Evolutionary conservation across 2,329 filamentous ascomycete genomes (phyloP).

Genomic region (Verticillium isaacii): DNA sequence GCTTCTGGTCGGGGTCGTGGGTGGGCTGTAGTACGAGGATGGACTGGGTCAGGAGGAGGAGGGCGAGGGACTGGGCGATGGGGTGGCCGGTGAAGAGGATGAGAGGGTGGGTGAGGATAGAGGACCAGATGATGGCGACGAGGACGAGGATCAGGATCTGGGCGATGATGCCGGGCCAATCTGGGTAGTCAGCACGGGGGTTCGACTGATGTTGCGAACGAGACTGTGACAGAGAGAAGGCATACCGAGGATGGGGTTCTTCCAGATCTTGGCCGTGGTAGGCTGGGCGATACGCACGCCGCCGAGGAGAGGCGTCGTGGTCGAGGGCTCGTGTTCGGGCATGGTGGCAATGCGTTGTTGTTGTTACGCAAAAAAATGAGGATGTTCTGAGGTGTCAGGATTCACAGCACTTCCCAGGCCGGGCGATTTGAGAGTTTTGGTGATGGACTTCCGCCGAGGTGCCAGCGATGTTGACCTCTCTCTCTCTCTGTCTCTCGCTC

Average conservation of each 20-base stretch:
- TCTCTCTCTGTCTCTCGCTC: not conserved
- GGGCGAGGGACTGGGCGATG: conserved; percentile 60
- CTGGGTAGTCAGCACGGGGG: conserved; percentile 37
- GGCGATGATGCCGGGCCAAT: conserved; percentile 68
- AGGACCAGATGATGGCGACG: conserved; percentile 70
- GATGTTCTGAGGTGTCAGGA: not conserved
- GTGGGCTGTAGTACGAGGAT: conserved; percentile 87
- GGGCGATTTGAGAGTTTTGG: no score
- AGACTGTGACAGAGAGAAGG: conserved; percentile 6
- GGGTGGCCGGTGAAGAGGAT: conserved; percentile 89
- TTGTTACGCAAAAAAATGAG: not conserved
- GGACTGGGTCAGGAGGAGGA: conserved; percentile 73
- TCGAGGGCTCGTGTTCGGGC: not conserved
- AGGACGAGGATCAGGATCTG: conserved; percentile 77
- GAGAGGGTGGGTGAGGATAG: conserved; percentile 63
- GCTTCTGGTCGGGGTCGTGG: conserved; percentile 69
- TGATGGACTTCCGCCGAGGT: no score
- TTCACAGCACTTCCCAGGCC: no score
- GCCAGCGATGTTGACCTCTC: not conserved
- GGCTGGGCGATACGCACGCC: conserved; percentile 43
- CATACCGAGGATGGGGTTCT: conserved; percentile 73
- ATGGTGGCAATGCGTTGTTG: not conserved
- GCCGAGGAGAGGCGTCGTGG: conserved; percentile 34
- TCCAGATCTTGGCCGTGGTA: conserved; percentile 12
- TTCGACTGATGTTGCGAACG: no score